Evolutionary conservation across 2,329 filamentous ascomycete species (phyloP).

Genomic region (Aspergillus thermomutatus): DNA sequence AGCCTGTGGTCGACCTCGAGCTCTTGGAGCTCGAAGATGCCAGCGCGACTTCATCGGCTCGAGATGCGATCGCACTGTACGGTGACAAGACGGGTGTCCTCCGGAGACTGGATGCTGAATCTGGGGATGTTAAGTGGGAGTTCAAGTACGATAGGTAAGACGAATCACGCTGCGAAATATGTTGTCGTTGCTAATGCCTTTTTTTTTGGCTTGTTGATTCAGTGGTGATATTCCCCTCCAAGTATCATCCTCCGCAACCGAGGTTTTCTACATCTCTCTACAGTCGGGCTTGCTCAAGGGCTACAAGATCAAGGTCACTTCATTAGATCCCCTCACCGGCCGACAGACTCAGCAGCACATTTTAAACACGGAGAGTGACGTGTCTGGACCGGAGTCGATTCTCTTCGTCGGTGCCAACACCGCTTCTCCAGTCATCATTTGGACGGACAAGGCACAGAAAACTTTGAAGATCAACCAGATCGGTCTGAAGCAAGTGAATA

Average conservation of each 20-base stretch:
- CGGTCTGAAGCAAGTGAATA: slow-evolving; percentile 39
- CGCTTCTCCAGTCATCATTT: slow-evolving; percentile 42
- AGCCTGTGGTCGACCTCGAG: slow-evolving; percentile 55
- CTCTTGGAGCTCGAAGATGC: slow-evolving; percentile 68
- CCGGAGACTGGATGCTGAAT: slow-evolving; percentile 67
- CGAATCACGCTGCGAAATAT: background rate
- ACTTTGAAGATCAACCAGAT: slow-evolving; percentile 45
- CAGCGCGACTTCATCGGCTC: slow-evolving; percentile 40
- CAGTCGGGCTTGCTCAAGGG: slow-evolving; percentile 64
- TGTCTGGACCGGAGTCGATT: slow-evolving; percentile 45
- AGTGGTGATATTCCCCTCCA: slow-evolving; percentile 72
- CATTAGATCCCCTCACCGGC: slow-evolving; percentile 70
- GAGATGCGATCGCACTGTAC: slow-evolving; percentile 68
- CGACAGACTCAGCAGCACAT: slow-evolving; percentile 67
- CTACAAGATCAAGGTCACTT: slow-evolving; percentile 72
- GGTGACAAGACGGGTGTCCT: slow-evolving; percentile 56
- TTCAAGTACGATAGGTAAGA: slow-evolving; percentile 59
- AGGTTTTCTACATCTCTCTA: slow-evolving; percentile 72
- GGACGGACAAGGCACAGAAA: slow-evolving; percentile 44
- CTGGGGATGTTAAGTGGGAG: slow-evolving; percentile 76
- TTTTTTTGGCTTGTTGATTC: background rate
- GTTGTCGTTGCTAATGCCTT: slow-evolving; percentile 16
- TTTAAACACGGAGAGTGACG: slow-evolving; percentile 71
- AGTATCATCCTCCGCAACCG: slow-evolving; percentile 65
- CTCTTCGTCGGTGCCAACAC: slow-evolving; percentile 41